Percentiles rank a stretch among this genome's conserved stretches.
These are phyloP conservation scores for Solanum ossicruentum DNA, from an alignment of 257 asterid species.

Conservation along the genomic window DNA sequence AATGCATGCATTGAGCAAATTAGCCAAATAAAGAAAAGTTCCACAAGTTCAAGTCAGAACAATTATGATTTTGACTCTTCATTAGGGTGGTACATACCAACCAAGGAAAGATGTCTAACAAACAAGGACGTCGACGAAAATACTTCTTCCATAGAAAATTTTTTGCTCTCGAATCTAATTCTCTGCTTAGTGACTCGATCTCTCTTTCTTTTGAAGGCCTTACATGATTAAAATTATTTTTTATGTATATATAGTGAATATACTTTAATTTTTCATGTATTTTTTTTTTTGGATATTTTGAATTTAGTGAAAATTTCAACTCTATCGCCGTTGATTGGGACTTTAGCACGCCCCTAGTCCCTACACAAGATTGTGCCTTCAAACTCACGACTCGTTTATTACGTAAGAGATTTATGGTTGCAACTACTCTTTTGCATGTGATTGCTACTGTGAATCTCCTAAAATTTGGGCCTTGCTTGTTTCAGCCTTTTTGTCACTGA, in stretches of 20 bases:
- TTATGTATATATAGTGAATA: no score
- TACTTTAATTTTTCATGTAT: no score
- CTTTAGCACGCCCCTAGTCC: background rate
- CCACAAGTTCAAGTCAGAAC: background rate
- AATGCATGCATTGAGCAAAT: background rate
- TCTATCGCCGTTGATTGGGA: background rate
- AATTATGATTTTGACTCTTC: background rate
- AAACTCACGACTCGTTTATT: background rate
- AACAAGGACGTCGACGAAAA: no score
- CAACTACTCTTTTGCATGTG: background rate
- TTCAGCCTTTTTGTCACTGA: background rate
- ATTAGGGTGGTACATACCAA: background rate
- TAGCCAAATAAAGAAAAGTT: background rate
- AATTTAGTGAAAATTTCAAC: background rate
- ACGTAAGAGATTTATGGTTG: background rate
- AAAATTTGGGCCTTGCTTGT: background rate
- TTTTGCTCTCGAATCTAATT: no score
- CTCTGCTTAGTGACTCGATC: no score
- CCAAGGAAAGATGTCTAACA: background rate
- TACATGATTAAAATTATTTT: no score
- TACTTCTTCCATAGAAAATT: no score
- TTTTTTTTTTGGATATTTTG: background rate
- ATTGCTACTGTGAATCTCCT: background rate
- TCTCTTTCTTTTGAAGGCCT: no score
- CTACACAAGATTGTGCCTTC: background rate